phyloP scores from a whole-genome alignment of 108 stramenopile genomes.

The Seminavis robusta region DNA sequence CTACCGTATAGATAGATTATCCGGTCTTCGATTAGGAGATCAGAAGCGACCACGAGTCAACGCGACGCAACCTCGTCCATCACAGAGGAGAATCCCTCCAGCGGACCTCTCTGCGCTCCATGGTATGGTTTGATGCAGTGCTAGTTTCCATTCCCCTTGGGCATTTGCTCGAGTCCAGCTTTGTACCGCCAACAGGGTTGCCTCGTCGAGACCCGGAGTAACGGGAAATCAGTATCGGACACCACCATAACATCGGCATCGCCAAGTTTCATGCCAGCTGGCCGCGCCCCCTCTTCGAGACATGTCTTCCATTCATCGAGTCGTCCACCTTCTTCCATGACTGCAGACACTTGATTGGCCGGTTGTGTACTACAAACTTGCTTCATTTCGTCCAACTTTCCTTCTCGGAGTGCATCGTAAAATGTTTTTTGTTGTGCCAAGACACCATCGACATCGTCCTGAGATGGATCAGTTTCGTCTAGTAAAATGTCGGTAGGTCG shows the following conservation, averaged over 20 bases:
- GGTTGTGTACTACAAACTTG: slow-evolving; percentile 5
- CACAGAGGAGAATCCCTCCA: slow-evolving; percentile 69
- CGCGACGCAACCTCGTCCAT: slow-evolving; percentile 79
- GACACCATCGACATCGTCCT: slow-evolving; percentile 5
- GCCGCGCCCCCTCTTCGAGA: slow-evolving; percentile 63
- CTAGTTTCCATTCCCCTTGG: slow-evolving; percentile 59
- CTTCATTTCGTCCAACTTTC: slow-evolving; percentile 27
- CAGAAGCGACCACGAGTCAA: no score
- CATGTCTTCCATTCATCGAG: slow-evolving; percentile 68
- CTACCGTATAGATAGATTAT: no score
- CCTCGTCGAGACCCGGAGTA: slow-evolving; percentile 45
- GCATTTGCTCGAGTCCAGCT: slow-evolving; percentile 39
- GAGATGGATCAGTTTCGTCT: slow-evolving; percentile 28
- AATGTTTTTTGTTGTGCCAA: slow-evolving; percentile 36
- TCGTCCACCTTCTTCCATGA: slow-evolving; percentile 62
- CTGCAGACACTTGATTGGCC: slow-evolving; percentile 49
- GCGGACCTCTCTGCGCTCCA: slow-evolving; percentile 65
- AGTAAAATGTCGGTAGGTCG: slow-evolving; percentile 59
- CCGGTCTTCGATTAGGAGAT: no score
- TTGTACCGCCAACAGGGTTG: slow-evolving; percentile 71
- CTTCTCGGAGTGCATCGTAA: slow-evolving; percentile 56
- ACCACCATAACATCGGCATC: slow-evolving; percentile 51
- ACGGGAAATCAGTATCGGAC: slow-evolving; percentile 65
- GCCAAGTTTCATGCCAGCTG: slow-evolving; percentile 62
- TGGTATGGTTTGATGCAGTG: slow-evolving; percentile 77